Percentiles rank a stretch among this genome's conserved stretches.
Conservation (phyloP, 192 early-diverging fungal species). For the Chytriomyces confervae region DNA sequence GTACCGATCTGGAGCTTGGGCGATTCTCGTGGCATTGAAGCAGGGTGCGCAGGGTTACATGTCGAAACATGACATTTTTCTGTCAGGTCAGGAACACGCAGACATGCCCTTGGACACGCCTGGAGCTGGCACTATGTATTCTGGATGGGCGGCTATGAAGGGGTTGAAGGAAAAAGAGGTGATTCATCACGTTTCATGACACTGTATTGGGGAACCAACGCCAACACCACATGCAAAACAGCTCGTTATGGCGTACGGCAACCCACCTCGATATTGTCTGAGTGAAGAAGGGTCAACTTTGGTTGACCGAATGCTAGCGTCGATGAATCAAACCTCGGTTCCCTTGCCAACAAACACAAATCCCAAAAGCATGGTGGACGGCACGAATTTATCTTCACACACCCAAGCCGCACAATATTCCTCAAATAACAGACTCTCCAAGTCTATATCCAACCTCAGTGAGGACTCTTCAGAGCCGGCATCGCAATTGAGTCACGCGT, state of each 20-base stretch:
- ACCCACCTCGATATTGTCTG: slow-evolving; percentile 67
- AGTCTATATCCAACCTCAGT: no score
- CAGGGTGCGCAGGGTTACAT: slow-evolving; percentile 52
- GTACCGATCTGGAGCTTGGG: slow-evolving; percentile 81
- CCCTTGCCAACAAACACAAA: background rate
- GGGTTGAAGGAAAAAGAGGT: slow-evolving; percentile 73
- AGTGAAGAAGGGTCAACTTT: slow-evolving; percentile 75
- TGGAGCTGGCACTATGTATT: slow-evolving; percentile 57
- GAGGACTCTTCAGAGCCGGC: no score
- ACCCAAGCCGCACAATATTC: background rate
- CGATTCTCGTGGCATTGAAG: slow-evolving; percentile 73
- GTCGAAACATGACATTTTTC: slow-evolving; percentile 75
- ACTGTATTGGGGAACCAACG: background rate
- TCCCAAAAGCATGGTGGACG: background rate
- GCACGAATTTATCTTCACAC: background rate
- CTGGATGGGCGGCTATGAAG: slow-evolving; percentile 80
- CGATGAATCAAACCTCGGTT: background rate
- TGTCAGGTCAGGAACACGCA: slow-evolving; percentile 65
- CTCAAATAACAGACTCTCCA: background rate
- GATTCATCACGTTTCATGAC: slow-evolving; percentile 47
- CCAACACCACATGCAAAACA: background rate
- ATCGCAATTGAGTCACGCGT: no score
- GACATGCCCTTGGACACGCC: slow-evolving; percentile 71
- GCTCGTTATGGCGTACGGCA: slow-evolving; percentile 53
- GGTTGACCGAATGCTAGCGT: slow-evolving; percentile 43